Percentiles rank a stretch among this genome's conserved stretches.
phyloP scores from a whole-genome alignment of 371 early-diverging fungal genomes.

The Nematocida major region DNA sequence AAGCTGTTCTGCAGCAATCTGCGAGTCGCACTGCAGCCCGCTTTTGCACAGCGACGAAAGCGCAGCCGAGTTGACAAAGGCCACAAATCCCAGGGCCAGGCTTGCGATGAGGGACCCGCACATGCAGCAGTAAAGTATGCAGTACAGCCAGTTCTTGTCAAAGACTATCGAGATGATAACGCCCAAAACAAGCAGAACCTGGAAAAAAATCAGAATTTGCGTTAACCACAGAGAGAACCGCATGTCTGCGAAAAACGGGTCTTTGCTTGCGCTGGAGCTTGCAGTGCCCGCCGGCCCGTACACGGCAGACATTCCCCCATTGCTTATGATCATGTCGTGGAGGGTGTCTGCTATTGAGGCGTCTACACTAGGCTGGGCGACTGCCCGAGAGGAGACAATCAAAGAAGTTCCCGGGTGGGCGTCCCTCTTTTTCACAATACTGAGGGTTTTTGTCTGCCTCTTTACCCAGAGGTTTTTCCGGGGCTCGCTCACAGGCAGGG shows the following conservation, averaged over 20 bases:
- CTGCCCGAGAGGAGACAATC: not conserved
- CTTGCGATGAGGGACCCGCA: not conserved
- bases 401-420: not conserved
- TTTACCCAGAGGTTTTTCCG: too few relatives aligned
- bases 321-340: not conserved
- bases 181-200: constrained; percentile 34
- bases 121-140: constrained; percentile 13
- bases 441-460: not conserved
- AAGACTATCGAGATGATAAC: constrained; percentile 8
- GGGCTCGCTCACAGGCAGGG: not conserved
- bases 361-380: not conserved
- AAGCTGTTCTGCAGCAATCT: not conserved
- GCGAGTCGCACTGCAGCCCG: constrained; percentile 11
- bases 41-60: constrained; percentile 9
- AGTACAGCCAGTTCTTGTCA: constrained; percentile 15
- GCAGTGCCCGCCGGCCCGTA: not conserved
- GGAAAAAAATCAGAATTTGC: constrained; percentile 34
- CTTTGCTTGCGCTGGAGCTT: not conserved
- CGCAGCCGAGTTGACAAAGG: constrained; percentile 17
- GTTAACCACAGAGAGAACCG: not conserved
- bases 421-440: not conserved
- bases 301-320: not conserved
- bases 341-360: not conserved
- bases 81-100: constrained; percentile 2
- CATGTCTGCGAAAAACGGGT: constrained; percentile 11